phyloP scores from a whole-genome alignment of 2,329 filamentous ascomycete genomes.

The Lachnellula cervina region DNA sequence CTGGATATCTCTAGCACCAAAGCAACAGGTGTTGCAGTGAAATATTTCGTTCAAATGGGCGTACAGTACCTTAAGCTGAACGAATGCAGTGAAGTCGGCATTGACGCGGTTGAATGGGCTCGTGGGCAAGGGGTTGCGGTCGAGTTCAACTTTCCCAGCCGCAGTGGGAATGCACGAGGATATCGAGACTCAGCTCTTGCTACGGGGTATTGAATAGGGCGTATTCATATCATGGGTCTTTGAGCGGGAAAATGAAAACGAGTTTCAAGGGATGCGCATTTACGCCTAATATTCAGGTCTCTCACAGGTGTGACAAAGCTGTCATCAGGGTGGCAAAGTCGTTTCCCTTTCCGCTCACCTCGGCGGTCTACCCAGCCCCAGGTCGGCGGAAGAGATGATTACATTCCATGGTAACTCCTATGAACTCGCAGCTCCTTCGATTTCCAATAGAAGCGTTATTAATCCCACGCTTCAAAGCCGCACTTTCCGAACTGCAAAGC shows the following conservation, averaged over 20 bases:
- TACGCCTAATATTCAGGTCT: background rate
- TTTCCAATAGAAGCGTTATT: background rate
- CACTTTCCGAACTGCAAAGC: background rate
- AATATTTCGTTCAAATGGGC: slow-evolving; percentile 27
- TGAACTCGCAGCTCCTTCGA: no score
- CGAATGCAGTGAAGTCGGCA: slow-evolving; percentile 22
- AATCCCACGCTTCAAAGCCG: background rate
- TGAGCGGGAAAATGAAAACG: background rate
- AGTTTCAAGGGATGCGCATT: no score
- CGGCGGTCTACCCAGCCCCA: background rate
- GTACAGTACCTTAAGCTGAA: slow-evolving; percentile 25
- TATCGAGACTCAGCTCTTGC: background rate
- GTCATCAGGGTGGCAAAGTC: background rate
- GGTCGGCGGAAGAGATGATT: background rate
- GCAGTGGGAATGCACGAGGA: background rate
- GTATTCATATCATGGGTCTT: background rate
- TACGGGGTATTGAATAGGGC: background rate
- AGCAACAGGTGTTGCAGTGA: slow-evolving; percentile 33
- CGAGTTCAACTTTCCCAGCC: slow-evolving; percentile 10
- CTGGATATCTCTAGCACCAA: slow-evolving; percentile 25
- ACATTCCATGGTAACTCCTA: background rate
- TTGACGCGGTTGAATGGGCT: slow-evolving; percentile 32
- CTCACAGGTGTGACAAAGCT: background rate
- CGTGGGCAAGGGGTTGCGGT: slow-evolving; percentile 26
- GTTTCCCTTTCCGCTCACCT: background rate